Conservation (phyloP, 2,329 filamentous ascomycete species). For the Aspergillus sp. region DNA sequence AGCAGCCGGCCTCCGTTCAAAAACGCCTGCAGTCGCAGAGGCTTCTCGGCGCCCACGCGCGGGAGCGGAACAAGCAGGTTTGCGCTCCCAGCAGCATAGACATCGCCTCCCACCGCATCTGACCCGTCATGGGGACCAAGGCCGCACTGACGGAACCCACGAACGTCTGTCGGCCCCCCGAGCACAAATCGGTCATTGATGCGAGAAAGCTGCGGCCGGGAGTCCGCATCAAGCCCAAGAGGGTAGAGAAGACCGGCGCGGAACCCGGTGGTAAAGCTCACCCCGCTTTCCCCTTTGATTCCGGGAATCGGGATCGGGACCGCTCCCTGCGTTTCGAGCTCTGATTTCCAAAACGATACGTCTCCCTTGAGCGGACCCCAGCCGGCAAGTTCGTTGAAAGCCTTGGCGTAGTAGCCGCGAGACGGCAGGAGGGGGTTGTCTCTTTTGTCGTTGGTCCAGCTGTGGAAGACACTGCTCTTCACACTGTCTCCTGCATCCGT, state of each 20-base stretch:
- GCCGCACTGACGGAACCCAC: conserved; percentile 83
- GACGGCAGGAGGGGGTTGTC: conserved; percentile 80
- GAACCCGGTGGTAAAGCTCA: conserved; percentile 74
- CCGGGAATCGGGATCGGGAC: conserved; percentile 64
- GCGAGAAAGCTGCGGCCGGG: conserved; percentile 56
- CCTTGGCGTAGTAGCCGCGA: conserved; percentile 69
- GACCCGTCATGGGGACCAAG: conserved; percentile 77
- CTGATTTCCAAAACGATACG: conserved; percentile 88
- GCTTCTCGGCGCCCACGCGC: conserved; percentile 68
- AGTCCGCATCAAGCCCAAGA: conserved; percentile 52
- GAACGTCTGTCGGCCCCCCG: conserved; percentile 86
- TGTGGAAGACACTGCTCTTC: conserved; percentile 78
- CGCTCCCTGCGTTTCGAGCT: conserved; percentile 70
- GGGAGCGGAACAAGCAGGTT: conserved; percentile 81
- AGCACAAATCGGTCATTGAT: conserved; percentile 94
- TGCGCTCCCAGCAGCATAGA: conserved; percentile 81
- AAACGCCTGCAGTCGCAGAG: conserved; percentile 80
- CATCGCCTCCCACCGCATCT: conserved; percentile 82
- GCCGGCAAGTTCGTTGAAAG: conserved; percentile 74
- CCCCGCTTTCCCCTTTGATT: conserved; percentile 58
- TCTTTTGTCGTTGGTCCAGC: conserved; percentile 68
- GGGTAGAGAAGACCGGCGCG: conserved; percentile 78
- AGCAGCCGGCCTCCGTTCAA: conserved; percentile 82
- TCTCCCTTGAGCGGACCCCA: conserved; percentile 76
- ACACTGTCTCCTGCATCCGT: conserved; percentile 81